These are phyloP conservation scores for Amaranthus hypochondriacus DNA, from an alignment of 148 eudicot genomes.

Conservation along the genomic window DNA sequence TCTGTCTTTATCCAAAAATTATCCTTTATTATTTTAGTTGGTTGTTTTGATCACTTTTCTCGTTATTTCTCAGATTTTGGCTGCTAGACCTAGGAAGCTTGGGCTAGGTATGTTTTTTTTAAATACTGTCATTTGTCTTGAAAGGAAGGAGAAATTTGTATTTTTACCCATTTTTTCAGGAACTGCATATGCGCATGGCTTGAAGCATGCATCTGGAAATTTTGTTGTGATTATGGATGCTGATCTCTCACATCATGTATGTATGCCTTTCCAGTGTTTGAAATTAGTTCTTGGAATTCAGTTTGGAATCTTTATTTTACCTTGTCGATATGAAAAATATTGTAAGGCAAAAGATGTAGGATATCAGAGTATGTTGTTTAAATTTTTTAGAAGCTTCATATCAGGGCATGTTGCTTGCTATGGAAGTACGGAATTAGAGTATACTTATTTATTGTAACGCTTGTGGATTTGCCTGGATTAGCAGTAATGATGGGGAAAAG, in stretches of 20 bases:
- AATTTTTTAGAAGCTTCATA: background rate
- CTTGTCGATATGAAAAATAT: background rate
- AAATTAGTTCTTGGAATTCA: background rate
- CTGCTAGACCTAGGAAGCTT: conserved; percentile 91
- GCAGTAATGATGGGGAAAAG: too few relatives aligned
- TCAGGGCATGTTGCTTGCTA: background rate
- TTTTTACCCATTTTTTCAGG: conserved; percentile 35
- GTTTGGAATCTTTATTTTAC: background rate
- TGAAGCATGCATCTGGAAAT: conserved; percentile 71
- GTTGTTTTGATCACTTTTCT: background rate
- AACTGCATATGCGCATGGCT: conserved; percentile 69
- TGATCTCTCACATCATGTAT: conserved; percentile 80
- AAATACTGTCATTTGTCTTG: background rate
- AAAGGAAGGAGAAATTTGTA: conserved; percentile 28
- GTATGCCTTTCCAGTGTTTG: conserved; percentile 17
- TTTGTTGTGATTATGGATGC: conserved; percentile 80
- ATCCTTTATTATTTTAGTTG: background rate
- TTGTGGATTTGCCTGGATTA: too few relatives aligned
- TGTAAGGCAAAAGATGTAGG: background rate
- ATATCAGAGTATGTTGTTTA: background rate
- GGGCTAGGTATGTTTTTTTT: conserved; percentile 64
- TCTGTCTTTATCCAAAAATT: background rate
- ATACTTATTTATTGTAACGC: too few relatives aligned
- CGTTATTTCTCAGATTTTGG: conserved; percentile 55
- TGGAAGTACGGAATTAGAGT: too few relatives aligned